These are phyloP conservation scores for Camellia sinensis DNA, from an alignment of 148 eudicot species.

Conservation along the genomic window DNA sequence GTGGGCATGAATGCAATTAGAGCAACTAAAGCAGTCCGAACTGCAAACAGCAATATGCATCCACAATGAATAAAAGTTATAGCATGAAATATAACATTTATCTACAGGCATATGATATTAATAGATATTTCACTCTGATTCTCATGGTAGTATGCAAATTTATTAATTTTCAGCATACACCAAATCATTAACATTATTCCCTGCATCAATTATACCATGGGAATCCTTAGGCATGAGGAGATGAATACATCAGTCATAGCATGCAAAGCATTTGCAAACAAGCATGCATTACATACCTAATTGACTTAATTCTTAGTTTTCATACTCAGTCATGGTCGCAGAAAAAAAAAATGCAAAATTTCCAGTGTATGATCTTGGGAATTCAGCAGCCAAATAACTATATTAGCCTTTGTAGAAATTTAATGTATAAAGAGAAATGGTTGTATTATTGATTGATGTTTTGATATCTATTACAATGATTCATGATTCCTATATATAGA, in stretches of 20 bases:
- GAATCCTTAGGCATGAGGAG: not conserved
- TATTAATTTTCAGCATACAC: not conserved
- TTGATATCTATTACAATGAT: too few relatives aligned
- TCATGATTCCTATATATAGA: too few relatives aligned
- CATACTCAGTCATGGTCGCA: not conserved
- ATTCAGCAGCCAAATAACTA: not conserved
- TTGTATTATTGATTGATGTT: too few relatives aligned
- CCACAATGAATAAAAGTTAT: not conserved
- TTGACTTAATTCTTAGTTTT: not conserved
- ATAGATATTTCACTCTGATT: not conserved
- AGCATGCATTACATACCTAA: not conserved
- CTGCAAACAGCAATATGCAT: slow-evolving; percentile 37
- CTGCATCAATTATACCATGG: not conserved
- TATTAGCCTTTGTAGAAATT: too few relatives aligned
- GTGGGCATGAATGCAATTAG: slow-evolving; percentile 99
- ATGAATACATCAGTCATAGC: not conserved
- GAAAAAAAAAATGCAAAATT: not conserved
- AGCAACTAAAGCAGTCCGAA: slow-evolving; percentile 93
- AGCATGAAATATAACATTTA: not conserved
- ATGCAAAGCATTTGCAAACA: not conserved
- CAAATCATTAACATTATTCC: not conserved
- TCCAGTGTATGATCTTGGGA: not conserved
- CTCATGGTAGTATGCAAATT: not conserved
- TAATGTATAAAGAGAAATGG: too few relatives aligned
- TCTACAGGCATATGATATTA: not conserved